Evolutionary conservation across 1,139 yeast genomes (phyloP), one percentile per base, ranked within the genome.

Genomic region (Pichia sp.): DNA sequence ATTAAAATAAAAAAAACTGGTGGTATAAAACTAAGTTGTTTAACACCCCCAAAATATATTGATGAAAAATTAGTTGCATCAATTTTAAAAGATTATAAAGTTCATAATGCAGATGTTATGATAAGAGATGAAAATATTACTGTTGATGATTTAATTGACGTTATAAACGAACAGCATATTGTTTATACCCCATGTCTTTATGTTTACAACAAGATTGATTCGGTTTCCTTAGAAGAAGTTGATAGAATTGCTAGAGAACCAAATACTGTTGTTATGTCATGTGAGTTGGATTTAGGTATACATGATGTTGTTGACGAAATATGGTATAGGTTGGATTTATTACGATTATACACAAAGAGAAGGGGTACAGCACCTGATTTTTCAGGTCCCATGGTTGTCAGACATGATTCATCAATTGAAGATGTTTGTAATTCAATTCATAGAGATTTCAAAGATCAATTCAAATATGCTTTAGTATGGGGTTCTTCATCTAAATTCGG

Each of bases 401-500:
- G 98, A 62, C 78, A 76, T 54, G 77, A 83, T 54, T 85, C 95
- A 25, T 75, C 95, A 1, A 80, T 91, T 49, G 90, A 84, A 60
- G 90, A 84, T 61, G 90, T 93, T 30, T 93, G 99, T 73, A 95
- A 93, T 66, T 79, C 95, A 14, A 85, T 93, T 58, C 99, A 93
- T 67, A 78, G 96, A 62, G 97, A 91, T 61, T 87, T 93, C 77
- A 90, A 90, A 64, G 83, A 86, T 61, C 89, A 87, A 65, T 93
- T 93, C 73, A 87, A 90, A 66, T 89, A 90, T 67, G 98, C 98
- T 0, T 72, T 90, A 62, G 97, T 93, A 13, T 93, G 98, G 98
- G 99, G 99, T 0, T 83, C 91, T 1, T 85, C 95, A 50, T 87
- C 97, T 8, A 93, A 93, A 68, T 65, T 64, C 41, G 69, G 69